These are phyloP conservation scores for Sindora glabra DNA, from an alignment of 306 rosid species.

Conservation along the genomic window DNA sequence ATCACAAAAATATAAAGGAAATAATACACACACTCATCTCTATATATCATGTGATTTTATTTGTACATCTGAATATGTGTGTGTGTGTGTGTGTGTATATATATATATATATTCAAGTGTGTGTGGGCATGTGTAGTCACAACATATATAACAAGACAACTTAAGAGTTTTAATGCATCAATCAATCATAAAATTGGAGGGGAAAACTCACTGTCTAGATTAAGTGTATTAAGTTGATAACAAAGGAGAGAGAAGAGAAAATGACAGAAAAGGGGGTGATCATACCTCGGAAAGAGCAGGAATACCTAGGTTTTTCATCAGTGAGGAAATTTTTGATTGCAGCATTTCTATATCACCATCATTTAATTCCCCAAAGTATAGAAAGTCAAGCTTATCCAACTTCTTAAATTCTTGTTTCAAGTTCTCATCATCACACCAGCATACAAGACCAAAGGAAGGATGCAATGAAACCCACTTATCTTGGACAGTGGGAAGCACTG, in stretches of 20 bases:
- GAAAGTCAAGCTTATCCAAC: conserved; percentile 52
- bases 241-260: neutral
- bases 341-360: conserved; percentile 40
- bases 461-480: conserved; percentile 93
- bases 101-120: neutral
- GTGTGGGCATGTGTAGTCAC: neutral
- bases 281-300: conserved; percentile 86
- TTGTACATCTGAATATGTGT: too few species aligned
- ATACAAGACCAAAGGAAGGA: conserved; percentile 72
- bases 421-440: conserved; percentile 73
- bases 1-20: neutral
- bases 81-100: neutral
- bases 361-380: conserved; percentile 49
- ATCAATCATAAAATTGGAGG: too few species aligned
- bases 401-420: conserved; percentile 64
- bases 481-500: conserved; percentile 79
- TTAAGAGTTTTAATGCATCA: too few species aligned
- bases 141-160: too few species aligned
- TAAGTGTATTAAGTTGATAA: too few species aligned
- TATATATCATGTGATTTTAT: too few species aligned
- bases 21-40: neutral
- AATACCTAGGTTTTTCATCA: conserved; percentile 72
- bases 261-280: neutral
- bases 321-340: conserved; percentile 38
- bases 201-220: too few species aligned